Base-by-base conservation (phyloP, 768 basidiomycete species). In the Tricholomella constricta region DNA sequence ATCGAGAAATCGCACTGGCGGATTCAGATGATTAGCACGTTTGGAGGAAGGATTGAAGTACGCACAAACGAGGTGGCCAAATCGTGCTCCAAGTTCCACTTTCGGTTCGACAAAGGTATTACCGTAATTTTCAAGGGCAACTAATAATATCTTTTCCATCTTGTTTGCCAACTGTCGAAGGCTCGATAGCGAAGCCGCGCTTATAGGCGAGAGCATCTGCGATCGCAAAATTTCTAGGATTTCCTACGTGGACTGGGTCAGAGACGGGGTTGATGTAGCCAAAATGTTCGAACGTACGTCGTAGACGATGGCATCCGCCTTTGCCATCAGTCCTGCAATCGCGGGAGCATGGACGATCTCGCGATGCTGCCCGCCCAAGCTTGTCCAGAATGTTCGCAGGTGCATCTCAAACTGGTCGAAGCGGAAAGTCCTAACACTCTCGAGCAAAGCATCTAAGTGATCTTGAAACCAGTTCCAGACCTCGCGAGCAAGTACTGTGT, bases 391-490 rank as follows among this genome's bases (percentile, higher is more conserved):
- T 10, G 85, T 81, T 42, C 92, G 83, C 38, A 94, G 71, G 62
- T 91, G 83, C 73, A 92, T 82, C 69, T 95, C 92, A 63, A 94
- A 94, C 69, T 92, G 89, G 70, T 95, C 93, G 61, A 93, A 90
- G 34, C 91, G 80, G 75, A 87, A 89, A 15, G 81, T 74, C 49
- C 89, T 76, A 37, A 93, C 83, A 61, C 82, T 86, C 59, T 92
- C 89, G 27, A 94, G 72, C 42, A 95, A 77, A 0, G 86, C 76
- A 69, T 95, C 91, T 55, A 94, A 77, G 74, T 96, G 94, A 52
- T 92, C 88, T 68, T 90, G 88, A 77, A 96, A 96, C 86, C 90
- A 91, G 26, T 78, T 80, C 94, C 94, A 96, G 6, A 92, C 89
- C 68, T 91, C 90, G 59, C 89, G 83, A 25, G 89, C 92, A 55